These are phyloP conservation scores for Chenopodium formosanum DNA, from an alignment of 148 eudicot genomes.

Conservation along the genomic window DNA sequence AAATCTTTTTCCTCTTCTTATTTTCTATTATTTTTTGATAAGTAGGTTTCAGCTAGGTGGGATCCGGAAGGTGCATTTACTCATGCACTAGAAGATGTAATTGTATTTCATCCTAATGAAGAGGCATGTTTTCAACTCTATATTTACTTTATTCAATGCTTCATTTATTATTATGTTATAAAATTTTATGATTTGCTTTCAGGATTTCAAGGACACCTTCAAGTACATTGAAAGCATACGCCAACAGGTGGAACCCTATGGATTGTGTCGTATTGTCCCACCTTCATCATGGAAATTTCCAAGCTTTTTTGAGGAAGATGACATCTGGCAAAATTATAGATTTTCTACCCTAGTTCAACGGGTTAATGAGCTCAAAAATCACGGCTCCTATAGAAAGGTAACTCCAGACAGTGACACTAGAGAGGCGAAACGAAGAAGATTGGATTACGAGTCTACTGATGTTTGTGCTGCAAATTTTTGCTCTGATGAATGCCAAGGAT, in stretches of 20 bases:
- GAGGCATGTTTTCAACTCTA: conserved; percentile 44
- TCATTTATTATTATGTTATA: neutral
- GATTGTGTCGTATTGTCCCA: conserved; percentile 81
- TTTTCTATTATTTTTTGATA: neutral
- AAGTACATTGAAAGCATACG: conserved; percentile 65
- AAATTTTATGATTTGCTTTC: conserved; percentile 12
- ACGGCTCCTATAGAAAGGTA: conserved; percentile 27
- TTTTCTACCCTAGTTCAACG: conserved; percentile 50
- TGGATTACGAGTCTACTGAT: conserved; percentile 31
- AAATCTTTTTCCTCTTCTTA: neutral
- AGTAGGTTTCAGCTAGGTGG: conserved; percentile 67
- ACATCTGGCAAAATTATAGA: conserved; percentile 38
- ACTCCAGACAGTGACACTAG: conserved; percentile 27
- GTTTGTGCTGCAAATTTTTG: conserved; percentile 28
- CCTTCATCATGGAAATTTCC: conserved; percentile 80
- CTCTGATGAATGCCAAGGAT: conserved; percentile 20
- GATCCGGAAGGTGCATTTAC: conserved; percentile 44
- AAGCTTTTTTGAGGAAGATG: conserved; percentile 44
- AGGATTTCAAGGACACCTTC: conserved; percentile 69
- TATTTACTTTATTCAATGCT: neutral
- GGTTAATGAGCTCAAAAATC: conserved; percentile 40
- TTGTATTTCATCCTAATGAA: conserved; percentile 63
- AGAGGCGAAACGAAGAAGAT: conserved; percentile 39
- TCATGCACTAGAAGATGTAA: conserved; percentile 58
- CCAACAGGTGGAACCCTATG: conserved; percentile 55